A percentile compares a stretch with the other conserved stretches of the same genome.
phyloP scores from a whole-genome alignment of 805 yeast species.

The Phaffomyces opuntiae region DNA sequence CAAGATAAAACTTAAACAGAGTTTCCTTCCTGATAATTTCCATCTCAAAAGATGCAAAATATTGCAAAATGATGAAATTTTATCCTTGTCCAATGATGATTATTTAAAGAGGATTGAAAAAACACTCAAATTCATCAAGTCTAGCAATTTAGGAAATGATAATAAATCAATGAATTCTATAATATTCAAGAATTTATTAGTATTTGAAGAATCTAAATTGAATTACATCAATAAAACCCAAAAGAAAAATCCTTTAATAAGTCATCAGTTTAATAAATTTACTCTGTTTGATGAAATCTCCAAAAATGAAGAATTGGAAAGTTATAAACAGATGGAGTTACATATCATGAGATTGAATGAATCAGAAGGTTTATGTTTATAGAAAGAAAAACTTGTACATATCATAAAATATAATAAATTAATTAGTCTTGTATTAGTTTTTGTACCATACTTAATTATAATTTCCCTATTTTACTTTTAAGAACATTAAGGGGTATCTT shows the following conservation, averaged over 20 bases:
- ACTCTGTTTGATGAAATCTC: not conserved
- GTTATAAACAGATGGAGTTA: conserved; percentile 6
- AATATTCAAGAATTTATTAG: conserved; percentile 3
- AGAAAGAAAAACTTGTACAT: not conserved
- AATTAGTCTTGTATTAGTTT: not conserved
- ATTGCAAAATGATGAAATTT: not conserved
- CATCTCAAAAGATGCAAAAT: not conserved
- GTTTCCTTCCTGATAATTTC: not conserved
- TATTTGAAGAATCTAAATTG: conserved; percentile 2
- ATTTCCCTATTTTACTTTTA: not conserved
- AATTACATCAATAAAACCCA: not conserved
- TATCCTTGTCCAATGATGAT: not conserved
- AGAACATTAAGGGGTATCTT: not conserved
- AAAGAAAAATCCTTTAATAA: not conserved
- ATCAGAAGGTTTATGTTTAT: conserved; percentile 6
- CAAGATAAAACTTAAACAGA: conserved; percentile 1
- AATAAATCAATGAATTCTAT: conserved; percentile 2
- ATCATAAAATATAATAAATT: not conserved
- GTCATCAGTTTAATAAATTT: not conserved
- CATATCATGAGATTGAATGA: conserved; percentile 7
- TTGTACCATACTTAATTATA: not conserved
- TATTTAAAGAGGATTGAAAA: not conserved
- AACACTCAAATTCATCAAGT: conserved; percentile 1
- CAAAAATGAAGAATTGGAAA: not conserved
- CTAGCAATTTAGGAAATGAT: not conserved